A percentile compares a stretch with the other conserved stretches of the same genome.
Evolutionary conservation across 2,329 filamentous ascomycete genomes (phyloP).

Genomic region (Scedosporium apiospermum): DNA sequence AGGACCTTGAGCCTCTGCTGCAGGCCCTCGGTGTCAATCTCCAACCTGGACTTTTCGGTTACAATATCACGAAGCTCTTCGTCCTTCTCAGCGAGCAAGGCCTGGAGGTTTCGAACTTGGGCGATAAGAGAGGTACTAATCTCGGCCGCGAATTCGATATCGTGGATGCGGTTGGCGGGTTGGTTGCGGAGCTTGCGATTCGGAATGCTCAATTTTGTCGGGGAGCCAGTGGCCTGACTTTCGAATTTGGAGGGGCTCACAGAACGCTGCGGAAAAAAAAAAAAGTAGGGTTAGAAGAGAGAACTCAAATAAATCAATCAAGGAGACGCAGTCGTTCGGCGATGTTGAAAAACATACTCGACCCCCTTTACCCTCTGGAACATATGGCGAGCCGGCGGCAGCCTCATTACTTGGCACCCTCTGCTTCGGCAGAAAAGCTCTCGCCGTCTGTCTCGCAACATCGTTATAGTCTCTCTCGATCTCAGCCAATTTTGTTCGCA

Average conservation of each 20-base stretch:
- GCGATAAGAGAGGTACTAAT: conserved; percentile 90
- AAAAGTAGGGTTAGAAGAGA: not conserved
- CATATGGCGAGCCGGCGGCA: conserved; percentile 40
- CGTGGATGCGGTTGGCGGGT: conserved; percentile 76
- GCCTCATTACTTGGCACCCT: conserved; percentile 63
- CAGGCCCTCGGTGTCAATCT: conserved; percentile 72
- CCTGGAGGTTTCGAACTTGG: conserved; percentile 88
- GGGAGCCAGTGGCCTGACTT: conserved; percentile 73
- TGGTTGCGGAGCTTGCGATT: conserved; percentile 87
- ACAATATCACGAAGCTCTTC: conserved; percentile 70
- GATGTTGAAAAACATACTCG: conserved; percentile 33
- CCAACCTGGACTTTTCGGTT: conserved; percentile 66
- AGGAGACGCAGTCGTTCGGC: not conserved
- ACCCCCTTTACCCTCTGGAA: conserved; percentile 40
- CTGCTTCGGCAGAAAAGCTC: conserved; percentile 80
- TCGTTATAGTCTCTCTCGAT: conserved; percentile 95
- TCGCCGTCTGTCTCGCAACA: conserved; percentile 78
- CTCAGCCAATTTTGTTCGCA: conserved; percentile 73
- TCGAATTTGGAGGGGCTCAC: conserved; percentile 72
- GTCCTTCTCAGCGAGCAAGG: conserved; percentile 76
- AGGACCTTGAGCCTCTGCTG: conserved; percentile 71
- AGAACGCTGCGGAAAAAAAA: conserved; percentile 41
- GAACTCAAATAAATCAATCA: not conserved
- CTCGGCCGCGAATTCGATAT: conserved; percentile 97
- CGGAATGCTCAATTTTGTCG: conserved; percentile 79